Conservation (phyloP, 768 basidiomycete genomes). For the Rhodosporidiobolus odoratus region DNA sequence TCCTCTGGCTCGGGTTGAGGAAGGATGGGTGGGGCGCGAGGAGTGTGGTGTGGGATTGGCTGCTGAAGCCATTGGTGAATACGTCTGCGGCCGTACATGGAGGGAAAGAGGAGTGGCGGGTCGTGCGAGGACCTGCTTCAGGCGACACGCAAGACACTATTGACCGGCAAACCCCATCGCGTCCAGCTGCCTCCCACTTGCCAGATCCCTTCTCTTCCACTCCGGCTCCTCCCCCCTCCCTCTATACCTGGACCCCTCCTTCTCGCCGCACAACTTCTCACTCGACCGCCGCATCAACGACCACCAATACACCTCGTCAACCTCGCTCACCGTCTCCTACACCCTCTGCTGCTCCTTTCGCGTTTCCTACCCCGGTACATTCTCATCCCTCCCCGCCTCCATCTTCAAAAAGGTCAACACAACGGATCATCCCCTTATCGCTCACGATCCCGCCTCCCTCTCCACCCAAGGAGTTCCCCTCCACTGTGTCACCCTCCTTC, state of each 20-base stretch:
- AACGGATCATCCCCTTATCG: background rate
- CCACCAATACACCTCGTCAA: background rate
- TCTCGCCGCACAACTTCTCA: no score
- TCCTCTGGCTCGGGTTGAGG: conserved; percentile 19
- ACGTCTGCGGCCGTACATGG: no score
- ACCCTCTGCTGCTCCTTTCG: background rate
- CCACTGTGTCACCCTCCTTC: no score
- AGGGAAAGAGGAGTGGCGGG: no score
- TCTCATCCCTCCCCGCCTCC: no score
- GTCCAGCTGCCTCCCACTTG: no score
- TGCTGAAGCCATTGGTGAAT: conserved; percentile 7
- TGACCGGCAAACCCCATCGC: no score
- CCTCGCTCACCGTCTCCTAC: background rate
- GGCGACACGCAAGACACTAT: background rate
- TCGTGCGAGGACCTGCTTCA: no score
- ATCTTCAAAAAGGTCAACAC: no score
- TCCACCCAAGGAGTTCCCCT: no score
- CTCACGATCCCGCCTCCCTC: background rate
- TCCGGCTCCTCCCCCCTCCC: background rate
- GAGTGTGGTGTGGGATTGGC: conserved; percentile 24
- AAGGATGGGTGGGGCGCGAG: conserved; percentile 23
- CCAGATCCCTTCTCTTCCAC: no score
- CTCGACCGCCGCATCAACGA: background rate
- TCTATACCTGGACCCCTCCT: background rate
- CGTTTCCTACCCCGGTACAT: background rate